A percentile compares a stretch with the other conserved stretches of the same genome.
phyloP scores from a whole-genome alignment of 1,284 basidiomycete species.

The Neolentinus lepideus region DNA sequence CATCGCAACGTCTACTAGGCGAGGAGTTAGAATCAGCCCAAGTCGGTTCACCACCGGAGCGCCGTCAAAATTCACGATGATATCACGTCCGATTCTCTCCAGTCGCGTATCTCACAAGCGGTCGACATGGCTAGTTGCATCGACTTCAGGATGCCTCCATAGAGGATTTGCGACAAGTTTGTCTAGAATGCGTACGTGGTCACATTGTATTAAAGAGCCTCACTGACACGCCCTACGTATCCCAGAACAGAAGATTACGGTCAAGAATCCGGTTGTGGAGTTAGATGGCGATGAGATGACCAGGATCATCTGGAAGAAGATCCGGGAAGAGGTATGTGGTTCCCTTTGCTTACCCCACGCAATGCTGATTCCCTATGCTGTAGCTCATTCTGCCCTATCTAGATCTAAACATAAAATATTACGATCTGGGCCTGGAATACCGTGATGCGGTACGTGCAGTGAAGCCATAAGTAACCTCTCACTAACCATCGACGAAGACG shows the following conservation, averaged over 20 bases:
- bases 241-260: constrained; percentile 62
- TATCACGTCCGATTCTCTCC: not conserved
- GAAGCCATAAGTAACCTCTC: not conserved
- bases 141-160: not conserved
- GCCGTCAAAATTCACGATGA: not conserved
- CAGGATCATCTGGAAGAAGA: constrained; percentile 98
- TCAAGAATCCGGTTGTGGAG: constrained; percentile 91
- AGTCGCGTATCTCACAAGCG: not conserved
- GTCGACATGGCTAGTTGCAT: not conserved
- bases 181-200: constrained; percentile 1
- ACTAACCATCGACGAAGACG: constrained; percentile 45
- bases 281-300: constrained; percentile 98
- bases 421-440: constrained; percentile 90
- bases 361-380: not conserved
- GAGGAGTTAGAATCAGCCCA: not conserved
- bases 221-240: too few species aligned
- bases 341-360: not conserved
- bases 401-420: constrained; percentile 97
- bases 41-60: not conserved
- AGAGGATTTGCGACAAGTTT: constrained; percentile 14
- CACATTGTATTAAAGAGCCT: not conserved
- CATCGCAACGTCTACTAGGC: not conserved
- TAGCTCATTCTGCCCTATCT: constrained; percentile 94
- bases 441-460: constrained; percentile 67
- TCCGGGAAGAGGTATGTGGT: constrained; percentile 81